Evolutionary conservation across 495 filamentous ascomycete species (phyloP).

Genomic region (Cercophora samala): DNA sequence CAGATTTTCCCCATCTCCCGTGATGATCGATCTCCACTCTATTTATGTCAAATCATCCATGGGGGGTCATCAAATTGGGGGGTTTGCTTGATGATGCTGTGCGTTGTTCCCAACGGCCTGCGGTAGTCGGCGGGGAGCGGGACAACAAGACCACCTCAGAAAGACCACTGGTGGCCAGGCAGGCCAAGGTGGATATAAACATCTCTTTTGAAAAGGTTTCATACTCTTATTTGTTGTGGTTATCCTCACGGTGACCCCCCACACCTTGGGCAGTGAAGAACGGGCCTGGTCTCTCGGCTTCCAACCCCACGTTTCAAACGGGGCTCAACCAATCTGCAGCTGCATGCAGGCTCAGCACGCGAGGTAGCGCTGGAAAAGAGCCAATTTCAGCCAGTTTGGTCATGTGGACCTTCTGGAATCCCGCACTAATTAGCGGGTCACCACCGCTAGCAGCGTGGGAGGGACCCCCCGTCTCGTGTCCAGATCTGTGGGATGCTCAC

Average conservation of each 20-base stretch:
- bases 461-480: background rate
- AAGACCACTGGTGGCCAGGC: background rate
- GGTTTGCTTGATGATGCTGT: background rate
- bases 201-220: background rate
- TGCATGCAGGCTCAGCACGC: background rate
- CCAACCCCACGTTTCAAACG: slow-evolving; percentile 6
- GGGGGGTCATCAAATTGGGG: background rate
- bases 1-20: slow-evolving; percentile 10
- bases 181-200: background rate
- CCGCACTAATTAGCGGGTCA: background rate
- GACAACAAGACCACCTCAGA: background rate
- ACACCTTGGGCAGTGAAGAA: background rate
- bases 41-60: background rate
- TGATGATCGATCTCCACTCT: slow-evolving; percentile 6
- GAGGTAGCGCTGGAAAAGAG: slow-evolving; percentile 1
- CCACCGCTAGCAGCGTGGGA: background rate
- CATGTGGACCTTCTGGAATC: slow-evolving; percentile 6
- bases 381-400: slow-evolving; percentile 5
- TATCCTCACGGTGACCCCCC: background rate
- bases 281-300: background rate
- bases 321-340: slow-evolving; percentile 3
- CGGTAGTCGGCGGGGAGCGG: background rate
- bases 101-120: background rate
- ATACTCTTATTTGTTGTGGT: background rate
- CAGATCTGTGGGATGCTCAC: slow-evolving; percentile 3